These are phyloP conservation scores for Polyplosphaeria fusca DNA, from an alignment of 495 filamentous ascomycete genomes.

Conservation along the genomic window DNA sequence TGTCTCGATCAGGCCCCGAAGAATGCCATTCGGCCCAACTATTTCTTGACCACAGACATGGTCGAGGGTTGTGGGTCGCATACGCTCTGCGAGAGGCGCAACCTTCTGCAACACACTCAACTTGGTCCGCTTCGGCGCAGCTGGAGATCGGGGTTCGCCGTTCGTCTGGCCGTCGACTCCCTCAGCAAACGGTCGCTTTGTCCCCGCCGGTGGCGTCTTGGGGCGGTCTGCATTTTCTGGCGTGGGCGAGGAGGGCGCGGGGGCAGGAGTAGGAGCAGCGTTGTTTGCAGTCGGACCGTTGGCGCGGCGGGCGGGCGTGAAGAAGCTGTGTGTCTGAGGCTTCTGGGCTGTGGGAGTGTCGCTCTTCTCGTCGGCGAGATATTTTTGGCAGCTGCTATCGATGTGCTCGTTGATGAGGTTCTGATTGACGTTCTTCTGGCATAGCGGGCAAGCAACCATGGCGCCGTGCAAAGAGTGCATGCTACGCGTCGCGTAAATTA, in stretches of 20 bases:
- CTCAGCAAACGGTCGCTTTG: conserved; percentile 40
- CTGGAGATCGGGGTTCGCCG: conserved; percentile 45
- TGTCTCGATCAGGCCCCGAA: conserved; percentile 85
- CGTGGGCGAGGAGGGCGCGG: conserved; percentile 2
- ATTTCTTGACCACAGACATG: conserved; percentile 90
- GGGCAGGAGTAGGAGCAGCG: conserved; percentile 5
- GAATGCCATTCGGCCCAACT: conserved; percentile 76
- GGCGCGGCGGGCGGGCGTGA: conserved; percentile 58
- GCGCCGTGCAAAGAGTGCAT: too few relatives aligned
- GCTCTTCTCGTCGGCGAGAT: conserved; percentile 36
- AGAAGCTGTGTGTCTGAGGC: conserved; percentile 66
- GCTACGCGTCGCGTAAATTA: conserved; percentile 27
- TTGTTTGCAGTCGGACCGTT: conserved; percentile 30
- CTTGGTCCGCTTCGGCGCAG: conserved; percentile 52
- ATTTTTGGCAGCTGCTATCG: conserved; percentile 68
- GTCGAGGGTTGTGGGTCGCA: conserved; percentile 80
- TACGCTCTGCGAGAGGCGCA: conserved; percentile 86
- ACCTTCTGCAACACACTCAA: conserved; percentile 58
- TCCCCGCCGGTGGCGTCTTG: conserved; percentile 38
- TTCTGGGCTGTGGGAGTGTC: conserved; percentile 49
- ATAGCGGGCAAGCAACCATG: conserved; percentile 71
- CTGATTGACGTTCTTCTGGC: conserved; percentile 69
- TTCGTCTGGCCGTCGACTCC: conserved; percentile 1
- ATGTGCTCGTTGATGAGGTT: conserved; percentile 85
- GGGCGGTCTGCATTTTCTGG: conserved; percentile 15